These are phyloP conservation scores for Prototheca cutis DNA, from an alignment of 163 green algal species.

Conservation along the genomic window DNA sequence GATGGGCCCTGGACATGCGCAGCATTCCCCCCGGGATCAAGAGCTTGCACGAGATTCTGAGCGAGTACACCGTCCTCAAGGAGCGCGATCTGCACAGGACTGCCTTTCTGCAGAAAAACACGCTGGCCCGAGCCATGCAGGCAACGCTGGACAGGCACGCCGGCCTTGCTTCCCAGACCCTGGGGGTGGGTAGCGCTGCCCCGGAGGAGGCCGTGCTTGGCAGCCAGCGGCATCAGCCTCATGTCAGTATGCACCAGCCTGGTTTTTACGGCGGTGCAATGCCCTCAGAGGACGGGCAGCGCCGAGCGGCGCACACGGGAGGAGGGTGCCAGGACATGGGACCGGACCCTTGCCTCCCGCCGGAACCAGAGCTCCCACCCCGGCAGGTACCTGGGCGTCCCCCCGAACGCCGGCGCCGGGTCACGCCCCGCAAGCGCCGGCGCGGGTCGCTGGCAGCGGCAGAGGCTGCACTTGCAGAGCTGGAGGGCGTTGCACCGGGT, in stretches of 20 bases:
- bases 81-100: neutral
- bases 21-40: neutral
- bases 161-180: no score
- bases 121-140: conserved; percentile 1
- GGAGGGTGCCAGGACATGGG: neutral
- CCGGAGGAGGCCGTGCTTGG: neutral
- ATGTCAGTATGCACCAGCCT: neutral
- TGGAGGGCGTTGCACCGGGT: neutral
- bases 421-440: neutral
- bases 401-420: neutral
- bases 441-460: neutral
- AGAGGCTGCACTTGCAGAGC: neutral
- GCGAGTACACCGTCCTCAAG: conserved; percentile 1
- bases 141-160: conserved; percentile 2
- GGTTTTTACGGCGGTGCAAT: neutral
- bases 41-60: neutral
- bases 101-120: neutral
- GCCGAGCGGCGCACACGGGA: neutral
- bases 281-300: neutral
- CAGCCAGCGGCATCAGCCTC: neutral
- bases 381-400: no score
- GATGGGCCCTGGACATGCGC: neutral
- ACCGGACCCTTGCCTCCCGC: no score
- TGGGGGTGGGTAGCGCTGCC: neutral
- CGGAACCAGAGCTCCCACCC: no score